Percentiles rank a stretch among this genome's conserved stretches.
These are phyloP conservation scores for Suhomyces tanzawaensis DNA, from an alignment of 805 yeast species.

Conservation along the genomic window DNA sequence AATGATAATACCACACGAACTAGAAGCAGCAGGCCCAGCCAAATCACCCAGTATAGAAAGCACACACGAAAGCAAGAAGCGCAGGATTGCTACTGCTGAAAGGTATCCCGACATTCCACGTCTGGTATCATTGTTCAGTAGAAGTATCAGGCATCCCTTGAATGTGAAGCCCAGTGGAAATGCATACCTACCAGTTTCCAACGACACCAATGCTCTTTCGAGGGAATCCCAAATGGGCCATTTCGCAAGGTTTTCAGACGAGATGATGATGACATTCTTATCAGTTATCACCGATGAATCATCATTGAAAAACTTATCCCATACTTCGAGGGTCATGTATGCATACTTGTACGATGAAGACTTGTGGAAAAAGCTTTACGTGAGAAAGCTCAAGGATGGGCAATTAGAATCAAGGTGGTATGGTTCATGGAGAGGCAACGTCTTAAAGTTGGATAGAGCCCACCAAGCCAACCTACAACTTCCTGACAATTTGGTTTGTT, in stretches of 20 bases:
- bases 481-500: constrained; percentile 53
- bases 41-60: background rate
- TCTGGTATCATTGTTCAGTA: constrained; percentile 19
- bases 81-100: constrained; percentile 3
- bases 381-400: constrained; percentile 12
- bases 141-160: constrained; percentile 58
- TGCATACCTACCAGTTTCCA: constrained; percentile 37
- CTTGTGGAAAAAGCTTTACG: constrained; percentile 67
- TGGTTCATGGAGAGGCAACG: constrained; percentile 79
- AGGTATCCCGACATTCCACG: constrained; percentile 9
- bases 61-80: constrained; percentile 4
- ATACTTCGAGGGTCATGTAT: constrained; percentile 63
- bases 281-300: constrained; percentile 44
- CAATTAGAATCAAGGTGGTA: constrained; percentile 47
- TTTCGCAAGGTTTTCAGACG: constrained; percentile 58
- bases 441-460: constrained; percentile 34
- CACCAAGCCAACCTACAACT: constrained; percentile 48
- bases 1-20: background rate
- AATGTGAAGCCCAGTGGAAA: constrained; percentile 79
- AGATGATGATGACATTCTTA: constrained; percentile 53
- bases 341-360: constrained; percentile 78
- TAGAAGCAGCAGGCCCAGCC: background rate
- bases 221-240: constrained; percentile 48
- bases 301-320: constrained; percentile 53
- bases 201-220: constrained; percentile 11